Conservation (phyloP, 805 yeast species). For the Myxozyma monticola region DNA sequence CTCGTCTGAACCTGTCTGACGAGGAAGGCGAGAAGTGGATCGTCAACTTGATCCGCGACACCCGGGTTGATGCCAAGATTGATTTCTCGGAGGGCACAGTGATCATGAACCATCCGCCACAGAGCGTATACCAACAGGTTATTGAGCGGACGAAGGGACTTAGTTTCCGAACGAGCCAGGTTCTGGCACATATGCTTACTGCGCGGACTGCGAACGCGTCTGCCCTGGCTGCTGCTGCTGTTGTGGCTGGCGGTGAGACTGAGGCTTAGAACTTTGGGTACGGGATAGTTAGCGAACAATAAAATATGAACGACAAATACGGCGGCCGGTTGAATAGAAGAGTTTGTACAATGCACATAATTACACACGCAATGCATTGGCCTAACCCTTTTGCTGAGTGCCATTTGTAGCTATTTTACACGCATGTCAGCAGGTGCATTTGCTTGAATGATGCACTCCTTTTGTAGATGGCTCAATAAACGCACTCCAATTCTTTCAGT, state of each 20-base stretch:
- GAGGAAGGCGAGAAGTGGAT: conserved; percentile 56
- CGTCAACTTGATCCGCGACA: conserved; percentile 50
- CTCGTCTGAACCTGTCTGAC: conserved; percentile 46
- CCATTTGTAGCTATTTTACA: too few relatives aligned
- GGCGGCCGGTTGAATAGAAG: too few relatives aligned
- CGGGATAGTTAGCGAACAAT: too few relatives aligned
- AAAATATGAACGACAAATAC: too few relatives aligned
- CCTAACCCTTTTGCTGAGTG: too few relatives aligned
- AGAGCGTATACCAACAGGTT: conserved; percentile 64
- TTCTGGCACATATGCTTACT: conserved; percentile 45
- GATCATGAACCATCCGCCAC: conserved; percentile 54
- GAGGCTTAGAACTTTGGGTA: conserved; percentile 3
- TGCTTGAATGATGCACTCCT: too few relatives aligned
- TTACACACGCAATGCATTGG: too few relatives aligned
- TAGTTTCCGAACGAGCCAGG: conserved; percentile 59
- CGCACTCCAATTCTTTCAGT: too few relatives aligned
- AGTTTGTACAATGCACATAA: too few relatives aligned
- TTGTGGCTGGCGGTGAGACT: conserved; percentile 5
- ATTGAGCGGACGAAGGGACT: conserved; percentile 67
- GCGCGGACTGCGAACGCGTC: conserved; percentile 18
- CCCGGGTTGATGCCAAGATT: conserved; percentile 55
- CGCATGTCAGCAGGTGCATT: too few relatives aligned
- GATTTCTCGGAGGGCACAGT: conserved; percentile 54
- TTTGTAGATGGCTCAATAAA: too few relatives aligned
- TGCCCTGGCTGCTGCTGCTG: conserved; percentile 5